These are phyloP conservation scores for Novymonas esmeraldas DNA, from an alignment of 208 protist genomes.

Conservation along the genomic window DNA sequence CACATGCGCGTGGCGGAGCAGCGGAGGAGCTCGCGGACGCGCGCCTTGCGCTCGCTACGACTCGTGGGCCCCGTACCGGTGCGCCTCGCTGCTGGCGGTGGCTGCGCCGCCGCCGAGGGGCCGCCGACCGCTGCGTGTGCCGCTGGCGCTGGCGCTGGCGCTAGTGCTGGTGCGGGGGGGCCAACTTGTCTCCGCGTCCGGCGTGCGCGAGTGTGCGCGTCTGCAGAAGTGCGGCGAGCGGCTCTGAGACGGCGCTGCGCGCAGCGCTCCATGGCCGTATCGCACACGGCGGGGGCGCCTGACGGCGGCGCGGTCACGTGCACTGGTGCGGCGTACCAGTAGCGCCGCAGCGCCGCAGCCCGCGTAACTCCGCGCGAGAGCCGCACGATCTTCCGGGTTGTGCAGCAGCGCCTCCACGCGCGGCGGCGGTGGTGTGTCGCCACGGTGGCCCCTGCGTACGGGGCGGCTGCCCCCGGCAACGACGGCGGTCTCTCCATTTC, in stretches of 20 bases:
- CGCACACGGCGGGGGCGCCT: background rate
- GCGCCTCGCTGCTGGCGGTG: background rate
- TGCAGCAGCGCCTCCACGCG: constrained; percentile 23
- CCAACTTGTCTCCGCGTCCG: background rate
- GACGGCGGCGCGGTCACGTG: constrained; percentile 1
- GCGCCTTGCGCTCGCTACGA: constrained; percentile 11
- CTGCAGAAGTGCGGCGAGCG: background rate
- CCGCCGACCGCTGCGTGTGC: background rate
- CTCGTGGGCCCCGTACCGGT: constrained; percentile 1
- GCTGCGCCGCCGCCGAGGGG: background rate
- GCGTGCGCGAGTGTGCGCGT: background rate
- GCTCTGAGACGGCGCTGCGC: constrained; percentile 6
- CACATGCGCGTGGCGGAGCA: constrained; percentile 13
- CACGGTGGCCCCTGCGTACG: background rate
- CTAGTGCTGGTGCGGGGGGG: background rate
- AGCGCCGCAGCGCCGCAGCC: constrained; percentile 20
- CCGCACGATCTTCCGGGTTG: constrained; percentile 17
- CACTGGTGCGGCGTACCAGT: constrained; percentile 30
- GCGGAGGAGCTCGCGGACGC: constrained; percentile 4
- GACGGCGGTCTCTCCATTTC: too few species aligned
- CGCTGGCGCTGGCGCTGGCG: background rate
- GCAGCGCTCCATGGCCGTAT: constrained; percentile 1
- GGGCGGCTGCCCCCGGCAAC: background rate
- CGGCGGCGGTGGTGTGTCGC: background rate
- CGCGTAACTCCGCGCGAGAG: constrained; percentile 19